Percentiles rank a stretch among this genome's conserved stretches.
These are phyloP conservation scores for Cunninghamia lanceolata DNA, from an alignment of 75 land plant genomes.

Conservation along the genomic window DNA sequence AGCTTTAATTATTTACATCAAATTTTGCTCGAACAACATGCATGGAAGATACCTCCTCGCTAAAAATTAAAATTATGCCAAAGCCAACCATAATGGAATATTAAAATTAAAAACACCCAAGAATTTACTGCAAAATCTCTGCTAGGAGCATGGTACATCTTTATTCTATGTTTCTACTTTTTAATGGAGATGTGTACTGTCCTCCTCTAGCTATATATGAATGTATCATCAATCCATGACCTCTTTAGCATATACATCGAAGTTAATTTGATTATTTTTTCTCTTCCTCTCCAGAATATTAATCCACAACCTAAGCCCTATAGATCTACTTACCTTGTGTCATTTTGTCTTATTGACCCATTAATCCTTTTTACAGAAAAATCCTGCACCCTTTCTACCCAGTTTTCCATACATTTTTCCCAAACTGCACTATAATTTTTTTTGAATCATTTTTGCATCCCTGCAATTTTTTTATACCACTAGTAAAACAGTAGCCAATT, in stretches of 20 bases:
- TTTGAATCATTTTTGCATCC: not conserved
- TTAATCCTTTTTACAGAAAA: not conserved
- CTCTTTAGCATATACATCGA: not conserved
- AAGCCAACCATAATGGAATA: not conserved
- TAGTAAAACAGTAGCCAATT: not conserved
- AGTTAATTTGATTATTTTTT: no score
- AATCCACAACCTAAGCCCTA: not conserved
- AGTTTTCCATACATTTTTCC: not conserved
- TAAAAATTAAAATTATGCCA: not conserved
- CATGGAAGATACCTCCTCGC: not conserved
- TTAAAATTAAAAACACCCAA: not conserved
- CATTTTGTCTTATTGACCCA: not conserved
- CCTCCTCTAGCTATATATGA: not conserved
- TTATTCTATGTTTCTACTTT: not conserved
- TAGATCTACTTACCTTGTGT: not conserved
- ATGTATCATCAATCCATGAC: not conserved
- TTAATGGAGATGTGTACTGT: not conserved
- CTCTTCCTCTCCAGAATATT: not conserved
- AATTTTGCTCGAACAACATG: not conserved
- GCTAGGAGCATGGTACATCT: no score
- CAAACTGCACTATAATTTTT: not conserved
- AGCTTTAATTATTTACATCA: not conserved
- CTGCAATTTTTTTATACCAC: not conserved
- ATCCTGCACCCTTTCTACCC: not conserved
- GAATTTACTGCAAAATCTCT: no score